These are phyloP conservation scores for Talaromyces sp. DNA, from an alignment of 2,329 filamentous ascomycete species.

Conservation along the genomic window DNA sequence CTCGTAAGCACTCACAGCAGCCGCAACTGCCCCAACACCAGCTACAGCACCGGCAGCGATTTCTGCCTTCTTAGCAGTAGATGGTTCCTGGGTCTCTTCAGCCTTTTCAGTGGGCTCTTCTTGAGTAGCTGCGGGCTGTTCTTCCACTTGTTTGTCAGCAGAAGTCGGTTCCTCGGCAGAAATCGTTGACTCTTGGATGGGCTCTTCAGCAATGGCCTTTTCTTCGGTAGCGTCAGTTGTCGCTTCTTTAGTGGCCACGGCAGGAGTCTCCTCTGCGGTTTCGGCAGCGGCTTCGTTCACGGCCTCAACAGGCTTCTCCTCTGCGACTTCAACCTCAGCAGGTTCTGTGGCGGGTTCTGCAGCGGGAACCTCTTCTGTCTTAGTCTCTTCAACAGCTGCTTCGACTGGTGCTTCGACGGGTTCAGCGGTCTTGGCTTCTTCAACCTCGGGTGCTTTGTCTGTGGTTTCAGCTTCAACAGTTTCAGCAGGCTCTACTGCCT, in stretches of 20 bases:
- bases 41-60: constrained; percentile 15
- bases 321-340: not conserved
- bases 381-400: not conserved
- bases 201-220: constrained; percentile 7
- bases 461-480: not conserved
- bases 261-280: not conserved
- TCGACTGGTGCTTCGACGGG: constrained; percentile 2
- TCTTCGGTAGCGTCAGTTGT: not conserved
- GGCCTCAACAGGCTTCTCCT: not conserved
- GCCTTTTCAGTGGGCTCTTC: not conserved
- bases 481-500: not conserved
- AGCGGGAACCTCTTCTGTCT: not conserved
- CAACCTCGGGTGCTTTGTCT: not conserved
- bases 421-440: not conserved
- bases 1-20: constrained; percentile 13
- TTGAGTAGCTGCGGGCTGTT: constrained; percentile 1
- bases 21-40: constrained; percentile 13
- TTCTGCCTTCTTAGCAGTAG: constrained; percentile 18
- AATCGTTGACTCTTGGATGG: not conserved
- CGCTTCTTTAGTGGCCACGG: not conserved
- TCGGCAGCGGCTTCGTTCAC: not conserved
- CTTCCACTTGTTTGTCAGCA: not conserved
- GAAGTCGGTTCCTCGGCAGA: not conserved
- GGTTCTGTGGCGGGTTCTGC: constrained; percentile 8
- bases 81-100: not conserved